These are phyloP conservation scores for Gracilaria vermiculophylla DNA, from an alignment of 23 red algal genomes.

Conservation along the genomic window DNA sequence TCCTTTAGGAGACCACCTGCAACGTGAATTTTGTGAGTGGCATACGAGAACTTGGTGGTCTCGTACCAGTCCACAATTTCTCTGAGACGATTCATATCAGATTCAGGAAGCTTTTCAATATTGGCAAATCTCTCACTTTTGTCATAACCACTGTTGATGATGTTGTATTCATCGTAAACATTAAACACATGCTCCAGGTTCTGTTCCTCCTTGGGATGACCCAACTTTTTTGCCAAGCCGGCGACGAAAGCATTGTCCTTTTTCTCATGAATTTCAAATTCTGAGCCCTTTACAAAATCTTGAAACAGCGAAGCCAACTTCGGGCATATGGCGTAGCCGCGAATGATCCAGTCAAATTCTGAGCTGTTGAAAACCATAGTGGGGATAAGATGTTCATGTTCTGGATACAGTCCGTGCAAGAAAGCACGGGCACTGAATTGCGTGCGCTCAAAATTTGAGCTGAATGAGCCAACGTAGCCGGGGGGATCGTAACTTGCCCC, in stretches of 20 bases:
- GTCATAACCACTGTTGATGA: slow-evolving; percentile 16
- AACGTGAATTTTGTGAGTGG: slow-evolving; percentile 30
- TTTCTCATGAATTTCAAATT: neutral
- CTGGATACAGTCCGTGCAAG: slow-evolving; percentile 28
- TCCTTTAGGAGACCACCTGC: slow-evolving; percentile 26
- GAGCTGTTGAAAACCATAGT: slow-evolving; percentile 32
- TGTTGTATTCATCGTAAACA: slow-evolving; percentile 54
- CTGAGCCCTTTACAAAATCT: slow-evolving; percentile 13
- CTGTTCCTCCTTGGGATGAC: neutral
- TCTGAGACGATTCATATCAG: slow-evolving; percentile 11
- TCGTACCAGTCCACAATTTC: slow-evolving; percentile 58
- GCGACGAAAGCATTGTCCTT: slow-evolving; percentile 27
- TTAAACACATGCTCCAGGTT: slow-evolving; percentile 53
- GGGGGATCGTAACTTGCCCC: neutral
- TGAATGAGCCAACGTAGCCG: slow-evolving; percentile 9
- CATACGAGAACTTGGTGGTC: slow-evolving; percentile 38
- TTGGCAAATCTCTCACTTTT: neutral
- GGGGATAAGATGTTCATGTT: slow-evolving; percentile 19
- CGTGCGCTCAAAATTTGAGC: slow-evolving; percentile 55
- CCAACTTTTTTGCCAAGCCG: slow-evolving; percentile 2
- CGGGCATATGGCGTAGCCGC: slow-evolving; percentile 55
- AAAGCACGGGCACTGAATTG: slow-evolving; percentile 50
- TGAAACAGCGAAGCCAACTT: neutral
- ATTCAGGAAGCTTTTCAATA: neutral
- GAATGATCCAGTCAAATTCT: slow-evolving; percentile 42